Conservation (phyloP, 768 basidiomycete species). For the Chalciporus chontae region DNA sequence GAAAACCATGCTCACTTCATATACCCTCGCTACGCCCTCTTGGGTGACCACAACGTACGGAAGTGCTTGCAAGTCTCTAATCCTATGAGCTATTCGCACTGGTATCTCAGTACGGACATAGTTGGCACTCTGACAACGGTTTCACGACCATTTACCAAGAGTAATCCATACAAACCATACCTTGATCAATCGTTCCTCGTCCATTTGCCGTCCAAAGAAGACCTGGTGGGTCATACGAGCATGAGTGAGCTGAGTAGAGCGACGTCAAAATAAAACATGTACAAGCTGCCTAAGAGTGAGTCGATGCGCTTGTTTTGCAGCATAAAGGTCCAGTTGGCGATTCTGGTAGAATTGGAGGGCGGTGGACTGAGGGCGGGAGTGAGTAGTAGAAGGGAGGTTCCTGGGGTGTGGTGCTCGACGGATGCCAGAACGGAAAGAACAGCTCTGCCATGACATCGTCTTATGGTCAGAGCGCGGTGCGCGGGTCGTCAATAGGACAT, state of each 20-base stretch:
- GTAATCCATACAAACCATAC: conserved; percentile 31
- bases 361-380: conserved; percentile 31
- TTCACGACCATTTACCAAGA: background rate
- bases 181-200: conserved; percentile 73
- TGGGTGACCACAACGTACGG: conserved; percentile 87
- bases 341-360: conserved; percentile 77
- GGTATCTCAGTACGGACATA: conserved; percentile 89
- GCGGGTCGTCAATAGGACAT: background rate
- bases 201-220: conserved; percentile 84
- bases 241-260: background rate
- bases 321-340: conserved; percentile 76
- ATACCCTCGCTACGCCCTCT: conserved; percentile 78
- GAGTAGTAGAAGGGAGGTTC: conserved; percentile 13
- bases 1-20: conserved; percentile 56
- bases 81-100: conserved; percentile 80
- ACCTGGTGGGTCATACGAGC: conserved; percentile 43
- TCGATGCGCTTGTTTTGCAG: conserved; percentile 65
- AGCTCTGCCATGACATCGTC: conserved; percentile 27
- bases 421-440: conserved; percentile 4
- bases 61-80: conserved; percentile 81
- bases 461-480: conserved; percentile 3
- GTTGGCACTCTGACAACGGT: conserved; percentile 66
- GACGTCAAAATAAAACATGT: conserved; percentile 16
- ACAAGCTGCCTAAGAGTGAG: conserved; percentile 81
- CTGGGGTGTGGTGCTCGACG: background rate